Evolutionary conservation across 768 basidiomycete species (phyloP).

Genomic region (Russula ochroleuca): DNA sequence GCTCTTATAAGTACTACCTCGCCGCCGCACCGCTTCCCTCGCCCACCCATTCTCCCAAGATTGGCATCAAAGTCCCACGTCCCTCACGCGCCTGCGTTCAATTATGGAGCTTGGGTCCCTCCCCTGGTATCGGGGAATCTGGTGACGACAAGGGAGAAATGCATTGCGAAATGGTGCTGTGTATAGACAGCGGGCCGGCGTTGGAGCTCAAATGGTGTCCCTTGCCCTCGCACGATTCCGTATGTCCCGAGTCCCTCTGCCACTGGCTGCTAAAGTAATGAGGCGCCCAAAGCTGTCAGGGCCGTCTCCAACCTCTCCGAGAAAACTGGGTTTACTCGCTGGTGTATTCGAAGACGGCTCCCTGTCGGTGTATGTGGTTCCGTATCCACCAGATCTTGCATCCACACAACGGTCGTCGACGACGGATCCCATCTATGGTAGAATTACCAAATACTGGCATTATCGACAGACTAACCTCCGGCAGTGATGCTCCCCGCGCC

Average conservation of each 20-base stretch:
- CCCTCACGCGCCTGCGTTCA: slow-evolving; percentile 72
- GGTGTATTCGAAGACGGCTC: slow-evolving; percentile 88
- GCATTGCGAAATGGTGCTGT: slow-evolving; percentile 81
- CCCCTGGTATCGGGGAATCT: background rate
- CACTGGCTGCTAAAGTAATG: background rate
- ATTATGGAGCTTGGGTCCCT: slow-evolving; percentile 64
- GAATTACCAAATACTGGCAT: background rate
- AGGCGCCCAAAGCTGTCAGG: slow-evolving; percentile 6
- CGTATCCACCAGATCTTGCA: slow-evolving; percentile 60
- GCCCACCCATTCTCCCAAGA: slow-evolving; percentile 54
- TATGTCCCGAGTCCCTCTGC: slow-evolving; percentile 30
- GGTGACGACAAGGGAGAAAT: slow-evolving; percentile 44
- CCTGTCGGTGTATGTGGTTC: slow-evolving; percentile 71
- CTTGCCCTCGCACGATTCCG: slow-evolving; percentile 67
- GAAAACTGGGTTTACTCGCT: slow-evolving; percentile 78
- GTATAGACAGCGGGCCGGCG: slow-evolving; percentile 74
- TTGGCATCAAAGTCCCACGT: slow-evolving; percentile 55
- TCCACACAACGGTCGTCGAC: background rate
- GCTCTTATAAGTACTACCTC: slow-evolving; percentile 67
- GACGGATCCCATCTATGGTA: slow-evolving; percentile 22
- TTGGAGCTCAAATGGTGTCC: slow-evolving; percentile 92
- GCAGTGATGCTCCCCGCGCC: slow-evolving; percentile 61
- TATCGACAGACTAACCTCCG: slow-evolving; percentile 1
- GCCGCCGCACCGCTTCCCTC: slow-evolving; percentile 77
- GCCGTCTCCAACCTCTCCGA: slow-evolving; percentile 29